Evolutionary conservation across 352 stramenopile species (phyloP).

Genomic region (Phytopythium vexans): DNA sequence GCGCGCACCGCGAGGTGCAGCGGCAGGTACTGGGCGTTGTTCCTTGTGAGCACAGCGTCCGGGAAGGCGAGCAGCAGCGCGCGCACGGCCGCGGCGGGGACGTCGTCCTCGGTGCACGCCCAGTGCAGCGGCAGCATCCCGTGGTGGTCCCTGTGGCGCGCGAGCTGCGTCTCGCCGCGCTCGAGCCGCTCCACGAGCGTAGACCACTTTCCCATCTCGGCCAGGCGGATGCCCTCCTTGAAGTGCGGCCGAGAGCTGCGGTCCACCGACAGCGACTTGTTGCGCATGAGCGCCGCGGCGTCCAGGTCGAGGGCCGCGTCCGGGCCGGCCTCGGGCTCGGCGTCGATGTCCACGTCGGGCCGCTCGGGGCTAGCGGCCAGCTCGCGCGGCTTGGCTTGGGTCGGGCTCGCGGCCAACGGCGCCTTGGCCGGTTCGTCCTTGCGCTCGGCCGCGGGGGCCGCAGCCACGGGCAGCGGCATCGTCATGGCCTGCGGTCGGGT

Average conservation of each 20-base stretch:
- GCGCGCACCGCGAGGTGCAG: conserved; percentile 83
- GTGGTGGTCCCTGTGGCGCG: conserved; percentile 77
- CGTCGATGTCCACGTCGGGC: background rate
- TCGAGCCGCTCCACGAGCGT: conserved; percentile 56
- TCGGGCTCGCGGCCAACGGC: too few relatives aligned
- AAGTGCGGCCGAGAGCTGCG: conserved; percentile 53
- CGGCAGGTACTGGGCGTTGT: conserved; percentile 80
- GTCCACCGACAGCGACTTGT: conserved; percentile 27
- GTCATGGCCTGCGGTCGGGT: too few relatives aligned
- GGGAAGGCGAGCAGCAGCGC: conserved; percentile 72
- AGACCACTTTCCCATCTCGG: conserved; percentile 79
- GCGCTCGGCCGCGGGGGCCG: too few relatives aligned
- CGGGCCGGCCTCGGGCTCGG: background rate
- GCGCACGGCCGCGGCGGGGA: conserved; percentile 49
- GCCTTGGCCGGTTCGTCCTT: too few relatives aligned
- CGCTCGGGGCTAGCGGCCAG: background rate
- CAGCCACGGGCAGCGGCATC: too few relatives aligned
- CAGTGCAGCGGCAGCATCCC: conserved; percentile 84
- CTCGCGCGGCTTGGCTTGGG: too few relatives aligned
- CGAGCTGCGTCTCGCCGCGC: conserved; percentile 54
- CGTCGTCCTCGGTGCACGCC: conserved; percentile 80
- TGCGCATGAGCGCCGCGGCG: conserved; percentile 10
- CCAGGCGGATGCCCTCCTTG: conserved; percentile 78
- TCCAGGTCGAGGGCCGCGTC: background rate
- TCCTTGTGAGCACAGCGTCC: conserved; percentile 70